Evolutionary conservation across 2,329 filamentous ascomycete species (phyloP).

Genomic region (Purpureocillium lavendulum): DNA sequence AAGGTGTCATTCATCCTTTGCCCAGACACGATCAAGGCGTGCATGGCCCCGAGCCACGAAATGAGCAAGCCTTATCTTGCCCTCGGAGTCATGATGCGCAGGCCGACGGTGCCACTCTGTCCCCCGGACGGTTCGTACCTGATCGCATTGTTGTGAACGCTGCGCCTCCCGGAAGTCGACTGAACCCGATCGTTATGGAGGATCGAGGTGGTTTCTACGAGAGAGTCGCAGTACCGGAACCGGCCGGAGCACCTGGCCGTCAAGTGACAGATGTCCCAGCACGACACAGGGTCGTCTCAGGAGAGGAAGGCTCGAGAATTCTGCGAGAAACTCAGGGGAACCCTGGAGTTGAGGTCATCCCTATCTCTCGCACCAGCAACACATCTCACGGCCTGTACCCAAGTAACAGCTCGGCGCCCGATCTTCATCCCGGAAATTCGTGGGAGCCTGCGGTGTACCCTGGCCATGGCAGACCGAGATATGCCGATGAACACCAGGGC

Average conservation of each 20-base stretch:
- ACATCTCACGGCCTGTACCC: background rate
- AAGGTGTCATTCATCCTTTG: conserved; percentile 5
- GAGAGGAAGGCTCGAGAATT: conserved; percentile 13
- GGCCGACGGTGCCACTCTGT: conserved; percentile 8
- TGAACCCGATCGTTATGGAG: conserved; percentile 29
- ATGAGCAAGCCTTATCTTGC: background rate
- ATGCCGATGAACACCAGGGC: background rate
- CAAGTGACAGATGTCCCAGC: conserved; percentile 5
- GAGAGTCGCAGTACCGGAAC: conserved; percentile 14
- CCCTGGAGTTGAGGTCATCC: conserved; percentile 11
- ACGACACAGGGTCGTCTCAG: conserved; percentile 8
- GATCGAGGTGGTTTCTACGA: conserved; percentile 29
- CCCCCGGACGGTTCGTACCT: conserved; percentile 10
- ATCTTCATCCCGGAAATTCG: background rate
- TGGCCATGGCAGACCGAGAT: no score
- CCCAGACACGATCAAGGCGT: no score
- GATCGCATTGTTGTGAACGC: conserved; percentile 21
- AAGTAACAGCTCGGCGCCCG: background rate
- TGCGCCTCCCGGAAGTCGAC: conserved; percentile 19
- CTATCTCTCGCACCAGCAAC: conserved; percentile 5
- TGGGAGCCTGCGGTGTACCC: background rate
- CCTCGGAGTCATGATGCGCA: background rate
- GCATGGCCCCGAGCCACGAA: background rate
- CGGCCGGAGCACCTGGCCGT: background rate
- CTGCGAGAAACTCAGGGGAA: conserved; percentile 10